phyloP scores from a whole-genome alignment of 2,329 filamentous ascomycete species.

The Talaromyces sp. region DNA sequence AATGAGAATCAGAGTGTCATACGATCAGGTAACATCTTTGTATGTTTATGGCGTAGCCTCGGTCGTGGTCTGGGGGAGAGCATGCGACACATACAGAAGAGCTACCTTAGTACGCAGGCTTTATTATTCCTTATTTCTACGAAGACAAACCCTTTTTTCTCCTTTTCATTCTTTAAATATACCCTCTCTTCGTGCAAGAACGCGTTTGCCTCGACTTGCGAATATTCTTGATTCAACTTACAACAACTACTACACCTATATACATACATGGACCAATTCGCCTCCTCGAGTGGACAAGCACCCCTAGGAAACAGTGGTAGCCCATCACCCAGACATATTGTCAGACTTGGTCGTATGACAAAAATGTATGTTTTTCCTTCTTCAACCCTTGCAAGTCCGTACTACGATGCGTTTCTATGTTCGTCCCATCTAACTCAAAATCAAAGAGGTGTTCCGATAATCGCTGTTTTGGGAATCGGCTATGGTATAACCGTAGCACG shows the following conservation, averaged over 20 bases:
- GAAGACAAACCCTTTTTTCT: neutral
- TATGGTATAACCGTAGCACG: conserved; percentile 25
- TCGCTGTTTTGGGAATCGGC: conserved; percentile 16
- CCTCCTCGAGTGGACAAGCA: conserved; percentile 7
- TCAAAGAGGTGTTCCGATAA: conserved; percentile 13
- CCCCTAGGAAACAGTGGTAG: conserved; percentile 9
- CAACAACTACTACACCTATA: neutral
- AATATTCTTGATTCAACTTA: neutral
- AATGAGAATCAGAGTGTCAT: no score
- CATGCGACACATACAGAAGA: conserved; percentile 4
- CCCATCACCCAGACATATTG: conserved; percentile 7
- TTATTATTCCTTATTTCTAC: neutral
- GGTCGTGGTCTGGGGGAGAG: conserved; percentile 1
- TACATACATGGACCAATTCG: conserved; percentile 12
- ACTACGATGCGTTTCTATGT: conserved; percentile 21
- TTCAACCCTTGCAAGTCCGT: neutral
- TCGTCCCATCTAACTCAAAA: neutral
- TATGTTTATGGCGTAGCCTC: conserved; percentile 1
- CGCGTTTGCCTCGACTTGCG: neutral
- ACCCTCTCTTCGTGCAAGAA: neutral
- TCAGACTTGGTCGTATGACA: conserved; percentile 11
- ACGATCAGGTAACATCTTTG: neutral
- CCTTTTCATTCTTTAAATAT: no score
- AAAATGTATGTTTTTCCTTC: conserved; percentile 13
- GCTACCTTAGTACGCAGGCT: no score